Evolutionary conservation across 2,329 filamentous ascomycete genomes (phyloP).

Genomic region (Corynespora cassiicola): DNA sequence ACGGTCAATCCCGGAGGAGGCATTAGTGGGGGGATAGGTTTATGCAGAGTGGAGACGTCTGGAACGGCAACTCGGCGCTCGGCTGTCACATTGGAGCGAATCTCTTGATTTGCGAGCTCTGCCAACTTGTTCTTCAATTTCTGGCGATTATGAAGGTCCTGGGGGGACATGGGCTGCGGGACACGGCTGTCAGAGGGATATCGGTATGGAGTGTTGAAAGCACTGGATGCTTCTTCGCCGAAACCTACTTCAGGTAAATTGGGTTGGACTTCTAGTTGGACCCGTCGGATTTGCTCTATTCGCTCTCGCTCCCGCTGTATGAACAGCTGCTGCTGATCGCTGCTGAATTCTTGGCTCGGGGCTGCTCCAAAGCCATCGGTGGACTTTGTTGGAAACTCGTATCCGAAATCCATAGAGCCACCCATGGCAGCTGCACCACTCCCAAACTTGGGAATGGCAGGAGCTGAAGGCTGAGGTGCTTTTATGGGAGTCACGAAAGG

Average conservation of each 20-base stretch:
- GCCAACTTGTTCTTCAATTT: constrained; percentile 32
- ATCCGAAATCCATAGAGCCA: constrained; percentile 31
- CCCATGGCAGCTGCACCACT: neutral
- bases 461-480: constrained; percentile 1
- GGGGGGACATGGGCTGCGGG: constrained; percentile 10
- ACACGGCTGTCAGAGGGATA: neutral
- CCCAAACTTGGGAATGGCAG: constrained; percentile 1
- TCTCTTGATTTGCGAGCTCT: constrained; percentile 31
- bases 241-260: constrained; percentile 23
- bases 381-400: constrained; percentile 29
- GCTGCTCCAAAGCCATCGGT: neutral
- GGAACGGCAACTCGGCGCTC: constrained; percentile 40
- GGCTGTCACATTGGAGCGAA: constrained; percentile 25
- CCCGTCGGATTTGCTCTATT: constrained; percentile 9
- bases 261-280: constrained; percentile 5
- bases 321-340: constrained; percentile 9
- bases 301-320: constrained; percentile 16
- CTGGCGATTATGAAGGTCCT: constrained; percentile 11
- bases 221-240: constrained; percentile 27
- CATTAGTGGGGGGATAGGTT: constrained; percentile 17
- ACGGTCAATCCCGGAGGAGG: constrained; percentile 24
- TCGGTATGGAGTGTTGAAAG: constrained; percentile 1
- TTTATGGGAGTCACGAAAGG: constrained; percentile 28
- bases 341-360: neutral
- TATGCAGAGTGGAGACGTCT: constrained; percentile 7